phyloP scores from a whole-genome alignment of 352 stramenopile genomes.

The Thalassiosira allenii region DNA sequence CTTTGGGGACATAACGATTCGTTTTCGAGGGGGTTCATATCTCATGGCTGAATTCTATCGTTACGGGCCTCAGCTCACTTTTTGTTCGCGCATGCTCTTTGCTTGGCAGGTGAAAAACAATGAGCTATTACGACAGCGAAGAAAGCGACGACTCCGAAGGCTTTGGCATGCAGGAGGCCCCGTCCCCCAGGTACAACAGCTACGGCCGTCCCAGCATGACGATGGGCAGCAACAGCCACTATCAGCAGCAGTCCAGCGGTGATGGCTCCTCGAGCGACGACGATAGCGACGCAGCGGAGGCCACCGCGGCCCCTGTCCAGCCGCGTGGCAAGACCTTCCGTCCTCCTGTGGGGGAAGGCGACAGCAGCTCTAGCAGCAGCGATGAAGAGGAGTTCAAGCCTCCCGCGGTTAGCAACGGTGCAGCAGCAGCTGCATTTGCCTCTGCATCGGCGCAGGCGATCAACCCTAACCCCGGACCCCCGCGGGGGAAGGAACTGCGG shows the following conservation, averaged over 20 bases:
- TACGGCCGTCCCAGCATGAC: constrained; percentile 42
- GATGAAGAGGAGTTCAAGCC: constrained; percentile 40
- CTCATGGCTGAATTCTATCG: too few relatives aligned
- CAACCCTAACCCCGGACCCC: constrained; percentile 42
- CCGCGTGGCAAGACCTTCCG: constrained; percentile 53
- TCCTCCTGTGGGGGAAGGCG: constrained; percentile 26
- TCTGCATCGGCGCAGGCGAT: constrained; percentile 15
- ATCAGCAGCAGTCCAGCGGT: constrained; percentile 28
- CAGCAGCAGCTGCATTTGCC: not conserved
- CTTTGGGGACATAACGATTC: too few relatives aligned
- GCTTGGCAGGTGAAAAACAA: constrained; percentile 7
- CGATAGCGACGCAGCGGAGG: constrained; percentile 6
- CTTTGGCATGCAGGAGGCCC: not conserved
- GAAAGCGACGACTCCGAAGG: constrained; percentile 39
- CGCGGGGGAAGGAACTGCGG: constrained; percentile 56
- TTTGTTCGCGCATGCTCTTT: too few relatives aligned
- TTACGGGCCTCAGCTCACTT: too few relatives aligned
- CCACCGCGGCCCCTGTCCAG: constrained; percentile 23
- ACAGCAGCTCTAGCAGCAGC: constrained; percentile 35
- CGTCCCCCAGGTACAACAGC: constrained; percentile 39
- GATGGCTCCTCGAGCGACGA: constrained; percentile 15
- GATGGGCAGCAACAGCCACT: not conserved
- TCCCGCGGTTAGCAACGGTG: not conserved
- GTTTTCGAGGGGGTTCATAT: too few relatives aligned
- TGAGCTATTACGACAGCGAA: constrained; percentile 30